Percentiles rank a stretch among this genome's conserved stretches.
Evolutionary conservation across 305 asterid species (phyloP).

Genomic region (Rubia tinctorum): DNA sequence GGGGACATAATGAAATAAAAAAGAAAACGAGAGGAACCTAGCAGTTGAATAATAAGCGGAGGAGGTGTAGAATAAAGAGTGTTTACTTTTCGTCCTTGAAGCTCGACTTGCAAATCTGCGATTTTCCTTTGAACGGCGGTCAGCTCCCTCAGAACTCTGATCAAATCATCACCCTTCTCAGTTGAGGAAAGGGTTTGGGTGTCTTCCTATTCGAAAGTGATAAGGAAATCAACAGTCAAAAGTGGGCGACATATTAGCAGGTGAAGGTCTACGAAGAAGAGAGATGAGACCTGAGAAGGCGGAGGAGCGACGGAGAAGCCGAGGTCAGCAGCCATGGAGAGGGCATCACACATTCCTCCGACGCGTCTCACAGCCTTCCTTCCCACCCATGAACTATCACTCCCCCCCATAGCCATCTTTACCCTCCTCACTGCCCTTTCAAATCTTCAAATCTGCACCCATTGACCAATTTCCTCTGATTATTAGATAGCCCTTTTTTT

Average conservation of each 20-base stretch:
- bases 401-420: conserved; percentile 24
- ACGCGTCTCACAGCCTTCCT: conserved; percentile 78
- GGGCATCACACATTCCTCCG: conserved; percentile 98
- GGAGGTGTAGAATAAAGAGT: not conserved
- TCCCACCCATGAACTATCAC: conserved; percentile 82
- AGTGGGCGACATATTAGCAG: not conserved
- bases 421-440: not conserved
- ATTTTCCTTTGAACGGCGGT: conserved; percentile 89
- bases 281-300: conserved; percentile 61
- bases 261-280: not conserved
- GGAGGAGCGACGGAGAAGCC: conserved; percentile 73
- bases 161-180: conserved; percentile 85
- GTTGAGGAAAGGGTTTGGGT: conserved; percentile 40
- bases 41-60: no score
- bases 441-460: not conserved
- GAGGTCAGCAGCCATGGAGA: conserved; percentile 86
- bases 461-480: no score
- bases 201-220: no score
- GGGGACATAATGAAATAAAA: not conserved
- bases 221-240: no score
- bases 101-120: conserved; percentile 97
- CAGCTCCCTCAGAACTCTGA: conserved; percentile 84
- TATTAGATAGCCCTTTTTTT: no score
- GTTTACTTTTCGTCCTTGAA: conserved; percentile 95
- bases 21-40: not conserved